These are phyloP conservation scores for Leptosphaerulina australis DNA, from an alignment of 2,329 filamentous ascomycete species.

Conservation along the genomic window DNA sequence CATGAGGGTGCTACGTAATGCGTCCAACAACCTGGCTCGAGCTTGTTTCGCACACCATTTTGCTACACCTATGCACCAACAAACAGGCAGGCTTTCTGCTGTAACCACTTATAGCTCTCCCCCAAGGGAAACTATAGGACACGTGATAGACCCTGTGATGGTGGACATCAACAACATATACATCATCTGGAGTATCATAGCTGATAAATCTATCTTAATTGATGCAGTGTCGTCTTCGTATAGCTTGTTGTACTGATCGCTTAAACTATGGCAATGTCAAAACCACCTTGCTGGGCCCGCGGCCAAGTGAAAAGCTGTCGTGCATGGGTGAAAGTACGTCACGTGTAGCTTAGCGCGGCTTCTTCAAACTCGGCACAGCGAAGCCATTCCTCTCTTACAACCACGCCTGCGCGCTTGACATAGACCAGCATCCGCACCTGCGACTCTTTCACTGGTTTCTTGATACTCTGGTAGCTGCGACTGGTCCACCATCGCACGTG, in stretches of 20 bases:
- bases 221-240: too few relatives aligned
- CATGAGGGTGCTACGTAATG: constrained; percentile 9
- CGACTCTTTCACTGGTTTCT: constrained; percentile 27
- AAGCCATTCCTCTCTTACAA: constrained; percentile 17
- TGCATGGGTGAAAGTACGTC: constrained; percentile 12
- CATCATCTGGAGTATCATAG: too few relatives aligned
- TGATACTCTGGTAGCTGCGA: constrained; percentile 31
- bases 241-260: not conserved
- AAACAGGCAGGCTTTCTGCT: not conserved
- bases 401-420: constrained; percentile 27
- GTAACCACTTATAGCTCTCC: not conserved
- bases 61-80: constrained; percentile 6
- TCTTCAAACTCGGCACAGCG: constrained; percentile 23
- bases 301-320: not conserved
- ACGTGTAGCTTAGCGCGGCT: constrained; percentile 20
- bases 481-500: constrained; percentile 22
- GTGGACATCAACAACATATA: too few relatives aligned
- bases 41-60: constrained; percentile 4
- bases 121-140: not conserved
- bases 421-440: constrained; percentile 28
- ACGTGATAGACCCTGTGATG: too few relatives aligned
- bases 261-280: not conserved
- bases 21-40: constrained; percentile 11
- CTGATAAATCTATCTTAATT: too few relatives aligned
- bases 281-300: not conserved